A percentile compares a stretch with the other conserved stretches of the same genome.
phyloP scores from a whole-genome alignment of 2,329 filamentous ascomycete species.

The Mycosphaerella sp. region DNA sequence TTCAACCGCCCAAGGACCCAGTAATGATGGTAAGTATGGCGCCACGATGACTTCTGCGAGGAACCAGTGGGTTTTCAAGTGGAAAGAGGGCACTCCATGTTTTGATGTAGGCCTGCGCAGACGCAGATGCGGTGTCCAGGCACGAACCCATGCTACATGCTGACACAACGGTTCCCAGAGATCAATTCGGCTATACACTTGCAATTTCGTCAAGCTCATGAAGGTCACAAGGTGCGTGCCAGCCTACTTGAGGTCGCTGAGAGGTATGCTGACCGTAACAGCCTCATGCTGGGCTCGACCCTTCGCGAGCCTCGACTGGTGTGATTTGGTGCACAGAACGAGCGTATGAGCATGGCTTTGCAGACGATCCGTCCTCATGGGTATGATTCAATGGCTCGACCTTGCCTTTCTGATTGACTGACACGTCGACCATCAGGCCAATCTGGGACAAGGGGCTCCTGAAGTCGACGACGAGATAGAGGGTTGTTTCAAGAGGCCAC shows the following conservation, averaged over 20 bases:
- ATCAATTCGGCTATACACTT: conserved; percentile 76
- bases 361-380: conserved; percentile 73
- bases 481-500: conserved; percentile 79
- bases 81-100: background rate
- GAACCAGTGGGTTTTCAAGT: background rate
- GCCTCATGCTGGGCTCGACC: conserved; percentile 84
- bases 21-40: conserved; percentile 19
- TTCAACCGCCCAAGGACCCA: conserved; percentile 18
- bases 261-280: background rate
- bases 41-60: background rate
- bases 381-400: no score
- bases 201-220: conserved; percentile 83
- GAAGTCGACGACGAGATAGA: conserved; percentile 83
- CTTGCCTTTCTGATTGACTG: no score
- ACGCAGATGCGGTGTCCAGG: background rate
- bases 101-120: background rate
- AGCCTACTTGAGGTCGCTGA: background rate
- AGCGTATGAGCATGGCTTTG: conserved; percentile 80
- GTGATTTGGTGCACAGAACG: conserved; percentile 91
- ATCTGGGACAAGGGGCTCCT: conserved; percentile 87
- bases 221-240: conserved; percentile 61
- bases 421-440: conserved; percentile 47
- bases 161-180: conserved; percentile 52
- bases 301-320: conserved; percentile 80
- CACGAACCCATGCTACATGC: background rate